Conservation (phyloP, 208 protist genomes). For the Leishmania guyanensis region DNA sequence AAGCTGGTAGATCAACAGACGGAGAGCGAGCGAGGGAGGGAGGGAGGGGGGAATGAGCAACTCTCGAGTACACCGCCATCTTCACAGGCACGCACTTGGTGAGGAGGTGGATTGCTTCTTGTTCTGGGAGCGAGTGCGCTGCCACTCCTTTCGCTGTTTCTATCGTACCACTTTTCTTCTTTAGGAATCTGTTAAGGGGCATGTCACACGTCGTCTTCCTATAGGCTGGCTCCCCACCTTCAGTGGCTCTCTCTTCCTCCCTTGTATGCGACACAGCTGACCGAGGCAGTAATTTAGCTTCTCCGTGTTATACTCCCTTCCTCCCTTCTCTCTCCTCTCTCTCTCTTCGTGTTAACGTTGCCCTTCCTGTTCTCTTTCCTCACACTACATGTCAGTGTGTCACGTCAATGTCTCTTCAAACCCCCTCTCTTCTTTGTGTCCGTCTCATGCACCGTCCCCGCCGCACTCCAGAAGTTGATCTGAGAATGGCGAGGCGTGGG, state of each 20-base stretch:
- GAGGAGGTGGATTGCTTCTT: background rate
- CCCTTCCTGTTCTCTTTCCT: background rate
- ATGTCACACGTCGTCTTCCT: background rate
- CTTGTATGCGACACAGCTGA: background rate
- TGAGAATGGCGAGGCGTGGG: background rate
- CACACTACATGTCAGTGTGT: background rate
- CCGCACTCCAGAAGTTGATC: background rate
- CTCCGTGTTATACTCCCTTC: background rate
- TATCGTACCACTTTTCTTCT: slow-evolving; percentile 17
- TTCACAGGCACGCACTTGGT: background rate
- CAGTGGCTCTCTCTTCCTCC: slow-evolving; percentile 3
- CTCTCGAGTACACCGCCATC: background rate
- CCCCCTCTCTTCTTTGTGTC: background rate
- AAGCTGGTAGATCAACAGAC: background rate
- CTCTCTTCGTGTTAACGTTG: background rate
- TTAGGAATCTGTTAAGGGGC: background rate
- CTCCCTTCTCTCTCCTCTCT: background rate
- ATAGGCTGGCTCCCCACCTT: slow-evolving; percentile 1
- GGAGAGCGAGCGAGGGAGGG: background rate
- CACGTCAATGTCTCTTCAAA: background rate
- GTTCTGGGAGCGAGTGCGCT: background rate
- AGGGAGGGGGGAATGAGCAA: background rate
- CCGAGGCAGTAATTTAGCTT: background rate
- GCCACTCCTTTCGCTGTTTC: background rate
- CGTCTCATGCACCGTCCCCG: background rate